Base-by-base conservation (phyloP, 345 rosid species). In the Citrus unshiu region DNA sequence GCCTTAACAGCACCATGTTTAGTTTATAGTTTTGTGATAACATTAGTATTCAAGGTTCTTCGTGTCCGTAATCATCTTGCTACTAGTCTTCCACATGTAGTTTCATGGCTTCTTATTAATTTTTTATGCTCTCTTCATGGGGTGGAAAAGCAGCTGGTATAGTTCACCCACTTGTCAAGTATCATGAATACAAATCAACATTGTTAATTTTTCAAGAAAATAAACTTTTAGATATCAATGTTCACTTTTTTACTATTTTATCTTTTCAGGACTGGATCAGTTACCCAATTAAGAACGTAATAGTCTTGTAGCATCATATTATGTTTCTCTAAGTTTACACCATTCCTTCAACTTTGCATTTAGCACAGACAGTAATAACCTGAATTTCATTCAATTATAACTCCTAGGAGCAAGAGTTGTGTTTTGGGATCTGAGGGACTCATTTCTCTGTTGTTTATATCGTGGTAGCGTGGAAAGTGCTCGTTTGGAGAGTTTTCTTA, bases 361-460 rank as follows among this genome's bases (percentile, higher is more conserved):
- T 74, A 25, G 77, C n/a, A 16, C 37, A 46, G 51, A 54, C 32
- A 27, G 67, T 57, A 66, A 58, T 79, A 59, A 58, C 70, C 72
- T 57, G 54, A 46, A 30, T 61, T 68, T 77, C 14, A 49, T 69
- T 76, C 7, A 71, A 72, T 67, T 83, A 70, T 79, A 72, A 81
- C 75, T 78, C 73, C 25, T 82, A 95, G 99, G 99, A 74, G 87
- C 92, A 71, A 90, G 92, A 83, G 87, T 88, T 65, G 89, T 92
- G 60, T 93, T 92, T 82, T 93, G 98, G 98, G 99, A 96, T 85
- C 89, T 96, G 74, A 89, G 92, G 86, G 95, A 92, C 78, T 82
- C 74, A 76, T 89, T 93, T 84, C 87, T 96, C 81, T 84, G 86
- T 58, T 87, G 85, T 74, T 75, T 93, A 82, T 96, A 96, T 82